A percentile compares a stretch with the other conserved stretches of the same genome.
Evolutionary conservation across 2,329 filamentous ascomycete genomes (phyloP).

Genomic region (Fusarium algeriense): DNA sequence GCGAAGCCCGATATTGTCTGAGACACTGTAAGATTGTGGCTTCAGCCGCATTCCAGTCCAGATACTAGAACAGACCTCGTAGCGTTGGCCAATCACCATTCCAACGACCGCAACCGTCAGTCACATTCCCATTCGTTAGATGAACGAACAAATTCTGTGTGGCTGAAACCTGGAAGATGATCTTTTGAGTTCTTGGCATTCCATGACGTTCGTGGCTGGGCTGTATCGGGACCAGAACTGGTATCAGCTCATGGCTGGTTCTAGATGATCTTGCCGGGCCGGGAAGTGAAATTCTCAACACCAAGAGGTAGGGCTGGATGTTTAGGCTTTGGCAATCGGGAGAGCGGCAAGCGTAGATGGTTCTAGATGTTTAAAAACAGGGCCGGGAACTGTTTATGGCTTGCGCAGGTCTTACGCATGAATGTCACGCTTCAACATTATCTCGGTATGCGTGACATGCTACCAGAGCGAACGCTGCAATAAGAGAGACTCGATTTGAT

Average conservation of each 20-base stretch:
- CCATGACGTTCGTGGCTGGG: not conserved
- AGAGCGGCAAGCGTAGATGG: not conserved
- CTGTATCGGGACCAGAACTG: not conserved
- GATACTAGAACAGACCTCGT: not conserved
- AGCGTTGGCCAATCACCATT: not conserved
- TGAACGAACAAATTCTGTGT: not conserved
- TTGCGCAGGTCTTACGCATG: rapidly evolving
- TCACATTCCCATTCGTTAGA: not conserved
- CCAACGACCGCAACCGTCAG: conserved; percentile 9
- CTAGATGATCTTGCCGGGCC: not conserved
- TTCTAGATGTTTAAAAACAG: not conserved
- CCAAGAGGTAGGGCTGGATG: too few species aligned
- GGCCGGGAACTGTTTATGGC: rapidly evolving
- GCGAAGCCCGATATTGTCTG: not conserved
- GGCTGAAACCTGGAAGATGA: conserved; percentile 12
- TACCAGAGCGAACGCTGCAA: not conserved
- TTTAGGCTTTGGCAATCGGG: not conserved
- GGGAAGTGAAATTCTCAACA: not conserved
- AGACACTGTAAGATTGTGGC: not conserved
- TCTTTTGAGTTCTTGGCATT: conserved; percentile 4
- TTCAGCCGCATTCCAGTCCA: not conserved
- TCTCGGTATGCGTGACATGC: too few species aligned
- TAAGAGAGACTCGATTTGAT: not conserved
- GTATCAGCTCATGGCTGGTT: not conserved
- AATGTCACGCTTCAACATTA: rapidly evolving